A percentile compares a stretch with the other conserved stretches of the same genome.
Evolutionary conservation across 176 grass and related monocot genomes (phyloP).

Genomic region (Aegilops umbellulata): DNA sequence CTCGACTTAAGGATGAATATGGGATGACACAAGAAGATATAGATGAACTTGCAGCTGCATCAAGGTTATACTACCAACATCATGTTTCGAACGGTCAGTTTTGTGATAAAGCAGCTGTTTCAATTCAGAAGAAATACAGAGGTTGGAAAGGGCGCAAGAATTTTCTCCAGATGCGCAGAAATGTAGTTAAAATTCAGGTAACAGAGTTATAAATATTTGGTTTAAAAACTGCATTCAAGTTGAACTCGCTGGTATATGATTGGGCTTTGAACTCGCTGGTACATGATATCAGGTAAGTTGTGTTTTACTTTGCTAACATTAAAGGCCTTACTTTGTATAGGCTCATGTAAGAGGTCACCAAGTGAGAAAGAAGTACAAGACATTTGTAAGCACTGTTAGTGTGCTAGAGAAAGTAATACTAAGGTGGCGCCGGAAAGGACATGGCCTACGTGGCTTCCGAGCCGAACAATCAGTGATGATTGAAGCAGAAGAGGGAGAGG

Average conservation of each 20-base stretch:
- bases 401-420: slow-evolving; percentile 91
- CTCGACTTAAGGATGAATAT: slow-evolving; percentile 64
- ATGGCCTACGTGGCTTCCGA: slow-evolving; percentile 77
- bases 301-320: slow-evolving; percentile 4
- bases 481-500: slow-evolving; percentile 34
- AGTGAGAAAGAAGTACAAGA: slow-evolving; percentile 86
- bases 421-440: slow-evolving; percentile 91
- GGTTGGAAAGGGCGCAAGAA: slow-evolving; percentile 90
- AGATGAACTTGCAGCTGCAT: slow-evolving; percentile 69
- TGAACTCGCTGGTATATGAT: slow-evolving; percentile 13
- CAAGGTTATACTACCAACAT: slow-evolving; percentile 47
- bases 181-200: slow-evolving; percentile 98
- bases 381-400: slow-evolving; percentile 77
- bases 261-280: background rate
- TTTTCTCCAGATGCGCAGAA: slow-evolving; percentile 76
- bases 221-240: slow-evolving; percentile 20
- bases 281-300: background rate
- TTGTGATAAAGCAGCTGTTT: slow-evolving; percentile 87
- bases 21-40: slow-evolving; percentile 94
- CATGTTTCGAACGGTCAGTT: slow-evolving; percentile 52
- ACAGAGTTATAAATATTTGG: slow-evolving; percentile 11
- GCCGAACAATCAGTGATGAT: slow-evolving; percentile 56
- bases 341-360: slow-evolving; percentile 96
- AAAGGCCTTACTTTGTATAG: slow-evolving; percentile 39
- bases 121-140: slow-evolving; percentile 93